These are phyloP conservation scores for Candida sonorensis DNA, from an alignment of 805 yeast species.

Conservation along the genomic window DNA sequence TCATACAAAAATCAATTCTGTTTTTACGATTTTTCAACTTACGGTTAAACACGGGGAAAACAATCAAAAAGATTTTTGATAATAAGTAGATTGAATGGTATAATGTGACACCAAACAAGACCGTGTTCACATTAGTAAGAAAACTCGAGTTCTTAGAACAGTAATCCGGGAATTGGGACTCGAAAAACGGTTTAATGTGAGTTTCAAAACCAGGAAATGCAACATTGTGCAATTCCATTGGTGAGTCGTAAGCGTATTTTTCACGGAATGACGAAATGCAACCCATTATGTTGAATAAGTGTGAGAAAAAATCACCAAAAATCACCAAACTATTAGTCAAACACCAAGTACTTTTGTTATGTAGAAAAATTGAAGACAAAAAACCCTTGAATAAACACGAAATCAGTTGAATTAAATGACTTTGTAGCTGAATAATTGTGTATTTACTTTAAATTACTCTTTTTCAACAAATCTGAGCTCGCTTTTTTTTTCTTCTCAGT, in stretches of 20 bases:
- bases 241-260: conserved; percentile 18
- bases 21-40: conserved; percentile 12
- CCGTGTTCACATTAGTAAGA: background rate
- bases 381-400: too few species aligned
- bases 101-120: conserved; percentile 2
- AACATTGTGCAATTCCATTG: conserved; percentile 8
- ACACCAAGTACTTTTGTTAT: too few species aligned
- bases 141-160: conserved; percentile 14
- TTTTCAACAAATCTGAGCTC: too few species aligned
- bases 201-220: conserved; percentile 14
- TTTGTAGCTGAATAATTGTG: too few species aligned
- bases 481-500: too few species aligned
- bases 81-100: conserved; percentile 27
- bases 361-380: too few species aligned
- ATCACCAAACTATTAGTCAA: too few species aligned
- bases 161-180: background rate
- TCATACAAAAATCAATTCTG: conserved; percentile 25
- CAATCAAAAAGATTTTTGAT: conserved; percentile 10
- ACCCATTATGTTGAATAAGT: conserved; percentile 8
- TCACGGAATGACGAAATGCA: conserved; percentile 5
- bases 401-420: too few species aligned
- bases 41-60: background rate
- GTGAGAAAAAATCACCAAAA: too few species aligned
- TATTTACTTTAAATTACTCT: too few species aligned
- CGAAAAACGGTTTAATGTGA: conserved; percentile 17